These are phyloP conservation scores for Spathaspora passalidarum DNA, from an alignment of 805 yeast genomes.

Conservation along the genomic window DNA sequence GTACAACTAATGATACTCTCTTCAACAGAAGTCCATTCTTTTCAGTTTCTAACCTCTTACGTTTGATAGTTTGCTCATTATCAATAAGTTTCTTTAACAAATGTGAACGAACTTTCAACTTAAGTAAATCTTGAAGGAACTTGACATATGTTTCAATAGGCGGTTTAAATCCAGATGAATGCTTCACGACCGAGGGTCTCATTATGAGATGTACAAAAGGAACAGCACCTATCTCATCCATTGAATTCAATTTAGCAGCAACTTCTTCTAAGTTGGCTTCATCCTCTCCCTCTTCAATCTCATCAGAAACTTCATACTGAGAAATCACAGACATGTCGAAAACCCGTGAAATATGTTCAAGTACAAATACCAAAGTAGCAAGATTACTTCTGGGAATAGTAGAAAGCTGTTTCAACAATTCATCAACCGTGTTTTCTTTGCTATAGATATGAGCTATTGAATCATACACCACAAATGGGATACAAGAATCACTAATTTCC, in stretches of 20 bases:
- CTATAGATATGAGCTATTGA: slow-evolving; percentile 20
- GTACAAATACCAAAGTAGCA: slow-evolving; percentile 30
- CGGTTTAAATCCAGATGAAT: slow-evolving; percentile 38
- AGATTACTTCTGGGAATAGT: slow-evolving; percentile 40
- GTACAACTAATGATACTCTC: slow-evolving; percentile 15
- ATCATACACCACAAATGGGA: slow-evolving; percentile 41
- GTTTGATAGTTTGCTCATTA: slow-evolving; percentile 25
- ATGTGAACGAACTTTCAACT: slow-evolving; percentile 18
- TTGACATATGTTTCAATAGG: slow-evolving; percentile 26
- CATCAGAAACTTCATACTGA: slow-evolving; percentile 27
- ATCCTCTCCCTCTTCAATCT: slow-evolving; percentile 11
- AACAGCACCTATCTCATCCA: slow-evolving; percentile 34
- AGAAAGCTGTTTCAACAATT: slow-evolving; percentile 21
- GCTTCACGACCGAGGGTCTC: slow-evolving; percentile 37
- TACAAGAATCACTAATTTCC: slow-evolving; percentile 38
- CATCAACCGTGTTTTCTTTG: slow-evolving; percentile 4
- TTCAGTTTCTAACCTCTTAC: slow-evolving; percentile 25
- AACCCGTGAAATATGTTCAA: slow-evolving; percentile 31
- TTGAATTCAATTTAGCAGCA: slow-evolving; percentile 24
- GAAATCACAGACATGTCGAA: slow-evolving; percentile 21
- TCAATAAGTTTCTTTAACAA: slow-evolving; percentile 18
- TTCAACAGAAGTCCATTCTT: slow-evolving; percentile 18
- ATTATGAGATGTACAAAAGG: slow-evolving; percentile 41
- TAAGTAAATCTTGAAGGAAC: slow-evolving; percentile 27
- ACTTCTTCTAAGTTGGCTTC: slow-evolving; percentile 4